A percentile compares a stretch with the other conserved stretches of the same genome.
phyloP scores from a whole-genome alignment of 257 asterid genomes.

The Solanum peruvianum region DNA sequence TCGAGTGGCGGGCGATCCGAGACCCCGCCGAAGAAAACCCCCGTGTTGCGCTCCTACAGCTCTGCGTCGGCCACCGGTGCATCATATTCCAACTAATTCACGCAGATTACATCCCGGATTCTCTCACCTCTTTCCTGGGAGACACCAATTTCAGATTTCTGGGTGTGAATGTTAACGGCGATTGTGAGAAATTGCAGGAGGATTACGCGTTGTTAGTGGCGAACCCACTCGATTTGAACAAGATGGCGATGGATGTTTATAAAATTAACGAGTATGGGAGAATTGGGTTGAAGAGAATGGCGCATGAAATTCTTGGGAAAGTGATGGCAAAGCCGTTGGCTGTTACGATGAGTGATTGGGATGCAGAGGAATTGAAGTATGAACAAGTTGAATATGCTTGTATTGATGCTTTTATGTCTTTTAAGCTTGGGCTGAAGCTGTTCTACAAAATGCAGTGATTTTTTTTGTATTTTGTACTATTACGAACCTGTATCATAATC shows the following conservation, averaged over 20 bases:
- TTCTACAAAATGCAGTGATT: too few relatives aligned
- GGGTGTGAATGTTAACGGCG: not conserved
- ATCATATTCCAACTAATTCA: conserved; percentile 3
- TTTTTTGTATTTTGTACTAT: too few relatives aligned
- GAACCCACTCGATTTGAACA: conserved; percentile 24
- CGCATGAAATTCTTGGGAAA: conserved; percentile 19
- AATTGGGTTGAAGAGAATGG: conserved; percentile 26
- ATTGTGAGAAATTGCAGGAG: not conserved
- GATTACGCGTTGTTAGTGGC: not conserved
- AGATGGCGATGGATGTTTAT: conserved; percentile 16
- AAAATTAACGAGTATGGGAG: conserved; percentile 13
- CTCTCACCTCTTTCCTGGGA: not conserved
- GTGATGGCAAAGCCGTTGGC: conserved; percentile 22
- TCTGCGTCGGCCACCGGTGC: conserved; percentile 1
- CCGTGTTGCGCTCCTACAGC: not conserved
- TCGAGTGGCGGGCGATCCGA: not conserved
- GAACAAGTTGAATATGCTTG: conserved; percentile 38
- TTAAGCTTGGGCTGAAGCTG: conserved; percentile 27
- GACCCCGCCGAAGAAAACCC: not conserved
- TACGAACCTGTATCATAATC: too few relatives aligned
- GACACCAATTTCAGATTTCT: not conserved
- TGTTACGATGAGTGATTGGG: conserved; percentile 46
- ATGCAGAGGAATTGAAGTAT: conserved; percentile 13
- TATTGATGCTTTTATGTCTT: conserved; percentile 41
- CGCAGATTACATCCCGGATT: not conserved